phyloP scores from a whole-genome alignment of 768 basidiomycete genomes.

The Boletus speciosus region DNA sequence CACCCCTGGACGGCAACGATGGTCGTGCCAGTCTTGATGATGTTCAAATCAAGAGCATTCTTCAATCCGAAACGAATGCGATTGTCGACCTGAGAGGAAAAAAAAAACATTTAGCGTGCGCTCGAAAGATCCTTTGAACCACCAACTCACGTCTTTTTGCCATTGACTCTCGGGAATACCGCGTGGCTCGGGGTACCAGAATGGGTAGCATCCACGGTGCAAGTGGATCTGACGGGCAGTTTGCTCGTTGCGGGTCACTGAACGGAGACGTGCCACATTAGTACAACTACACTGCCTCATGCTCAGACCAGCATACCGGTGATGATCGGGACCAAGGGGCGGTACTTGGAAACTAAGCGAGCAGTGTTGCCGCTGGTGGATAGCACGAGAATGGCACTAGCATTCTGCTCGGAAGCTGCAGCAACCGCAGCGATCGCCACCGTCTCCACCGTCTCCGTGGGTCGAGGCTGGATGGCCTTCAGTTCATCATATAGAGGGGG shows the following conservation, averaged over 20 bases:
- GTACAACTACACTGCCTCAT: not conserved
- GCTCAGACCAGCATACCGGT: constrained; percentile 55
- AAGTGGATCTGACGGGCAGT: constrained; percentile 96
- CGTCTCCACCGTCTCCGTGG: constrained; percentile 93
- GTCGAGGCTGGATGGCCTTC: constrained; percentile 71
- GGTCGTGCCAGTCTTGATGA: constrained; percentile 85
- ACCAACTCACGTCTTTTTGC: constrained; percentile 85
- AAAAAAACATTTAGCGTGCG: constrained; percentile 8
- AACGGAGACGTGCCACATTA: constrained; percentile 1
- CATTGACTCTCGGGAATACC: constrained; percentile 86
- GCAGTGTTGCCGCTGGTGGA: constrained; percentile 97
- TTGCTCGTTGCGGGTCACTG: constrained; percentile 94
- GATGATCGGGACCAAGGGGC: constrained; percentile 90
- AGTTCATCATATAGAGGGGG: constrained; percentile 92
- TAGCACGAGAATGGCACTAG: constrained; percentile 91
- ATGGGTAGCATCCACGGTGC: constrained; percentile 94
- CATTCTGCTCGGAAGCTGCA: constrained; percentile 91
- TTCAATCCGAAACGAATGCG: constrained; percentile 86
- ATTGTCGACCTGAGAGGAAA: constrained; percentile 66
- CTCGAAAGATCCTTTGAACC: not conserved
- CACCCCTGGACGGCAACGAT: constrained; percentile 98
- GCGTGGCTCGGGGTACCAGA: constrained; percentile 94
- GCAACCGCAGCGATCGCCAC: constrained; percentile 95
- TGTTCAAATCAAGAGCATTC: constrained; percentile 75
- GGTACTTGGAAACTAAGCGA: constrained; percentile 93